Base-by-base conservation (phyloP, 345 rosid species). In the Eucalyptus sideroxylon region DNA sequence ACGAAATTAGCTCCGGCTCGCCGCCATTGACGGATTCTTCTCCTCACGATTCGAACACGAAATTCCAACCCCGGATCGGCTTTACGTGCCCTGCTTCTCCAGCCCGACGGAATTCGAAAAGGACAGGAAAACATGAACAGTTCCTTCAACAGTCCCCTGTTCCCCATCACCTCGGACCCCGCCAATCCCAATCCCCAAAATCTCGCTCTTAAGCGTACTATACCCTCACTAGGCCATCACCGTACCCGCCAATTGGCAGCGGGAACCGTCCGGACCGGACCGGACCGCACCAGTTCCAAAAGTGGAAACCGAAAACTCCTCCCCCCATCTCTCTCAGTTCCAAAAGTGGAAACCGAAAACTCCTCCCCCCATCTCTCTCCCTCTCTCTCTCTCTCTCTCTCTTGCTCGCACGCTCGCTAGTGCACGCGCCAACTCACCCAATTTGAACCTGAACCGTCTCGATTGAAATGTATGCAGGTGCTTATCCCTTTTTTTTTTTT, bases 81-180 rank as follows among this genome's bases (percentile, higher is more conserved):
- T 87, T 87, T 92, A 95, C 96, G 95, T 94, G 95, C 95, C 95
- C 96, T 95, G 97, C 96, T 94, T 94, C 97, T 92, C 98, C 96
- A 94, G 90, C 90, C 91, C 94, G 89, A 88, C 90, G 83, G 91
- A 83, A 80, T 93, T 31, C 27, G 55, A 92, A 89, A 92, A 93
- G 89, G 89, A 88, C 89, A 93, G 89, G 82, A 88, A 82, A 86
- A 81, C 47, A 53, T 87, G 30, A 88, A 88, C 49, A 89, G 90
- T 81, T 88, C 16, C 89, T 19, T 72, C 83, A 90, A 93, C 88
- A 91, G 47, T 95, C 92, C 92, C 89, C 92, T 92, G 11, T 86
- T 91, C 42, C 86, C 93, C 34, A 91, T 88, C 50, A 26, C 91
- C 14, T 11, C 86, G 53, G 1, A 1, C n/a, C 27, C n/a, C 53